These are phyloP conservation scores for Plenodomus biglobosus DNA, from an alignment of 2,329 filamentous ascomycete species.

Conservation along the genomic window DNA sequence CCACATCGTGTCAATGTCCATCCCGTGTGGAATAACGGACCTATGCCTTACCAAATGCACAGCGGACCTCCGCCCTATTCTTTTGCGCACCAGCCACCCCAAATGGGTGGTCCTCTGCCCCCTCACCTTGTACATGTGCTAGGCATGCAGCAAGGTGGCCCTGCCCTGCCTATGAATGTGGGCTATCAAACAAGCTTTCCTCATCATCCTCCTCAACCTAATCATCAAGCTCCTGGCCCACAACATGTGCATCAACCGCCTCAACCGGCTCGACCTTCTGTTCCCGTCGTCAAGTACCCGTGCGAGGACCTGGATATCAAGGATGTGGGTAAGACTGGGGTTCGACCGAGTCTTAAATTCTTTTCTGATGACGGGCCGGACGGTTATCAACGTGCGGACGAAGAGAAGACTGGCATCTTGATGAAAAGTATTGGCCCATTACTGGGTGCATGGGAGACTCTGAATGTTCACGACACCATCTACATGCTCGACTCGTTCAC, in stretches of 20 bases:
- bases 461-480: slow-evolving; percentile 97
- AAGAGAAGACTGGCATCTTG: slow-evolving; percentile 59
- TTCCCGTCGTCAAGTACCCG: slow-evolving; percentile 78
- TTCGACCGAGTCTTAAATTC: slow-evolving; percentile 76
- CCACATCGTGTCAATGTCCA: slow-evolving; percentile 6
- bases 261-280: slow-evolving; percentile 46
- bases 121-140: neutral
- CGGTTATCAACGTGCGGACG: slow-evolving; percentile 39
- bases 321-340: slow-evolving; percentile 62
- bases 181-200: slow-evolving; percentile 45
- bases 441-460: slow-evolving; percentile 91
- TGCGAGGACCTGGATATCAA: slow-evolving; percentile 89
- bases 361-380: slow-evolving; percentile 64
- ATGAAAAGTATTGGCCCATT: slow-evolving; percentile 85
- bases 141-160: neutral
- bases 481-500: slow-evolving; percentile 96
- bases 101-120: neutral
- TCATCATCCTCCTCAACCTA: slow-evolving; percentile 52
- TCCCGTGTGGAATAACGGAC: slow-evolving; percentile 7
- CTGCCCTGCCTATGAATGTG: slow-evolving; percentile 21
- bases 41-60: slow-evolving; percentile 1
- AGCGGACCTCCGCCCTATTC: neutral
- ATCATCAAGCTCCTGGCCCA: slow-evolving; percentile 52
- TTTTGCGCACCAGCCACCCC: neutral
- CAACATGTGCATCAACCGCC: slow-evolving; percentile 59